Evolutionary conservation across 2,329 filamentous ascomycete genomes (phyloP).

Genomic region (Exophiala phaeomuriformis): DNA sequence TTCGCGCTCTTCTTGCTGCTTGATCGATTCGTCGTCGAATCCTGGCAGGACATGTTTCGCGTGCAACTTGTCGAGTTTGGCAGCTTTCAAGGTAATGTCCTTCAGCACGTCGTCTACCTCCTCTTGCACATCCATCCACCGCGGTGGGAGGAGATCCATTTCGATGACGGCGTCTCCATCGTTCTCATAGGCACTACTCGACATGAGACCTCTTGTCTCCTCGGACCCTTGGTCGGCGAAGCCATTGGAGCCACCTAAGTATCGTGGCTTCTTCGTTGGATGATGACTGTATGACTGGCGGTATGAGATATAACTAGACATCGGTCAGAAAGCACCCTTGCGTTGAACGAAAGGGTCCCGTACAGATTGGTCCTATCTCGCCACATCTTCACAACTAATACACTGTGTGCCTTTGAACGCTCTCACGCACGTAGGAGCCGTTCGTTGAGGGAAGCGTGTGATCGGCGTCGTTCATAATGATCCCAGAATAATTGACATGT

Average conservation of each 20-base stretch:
- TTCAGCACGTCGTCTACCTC: slow-evolving; percentile 78
- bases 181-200: slow-evolving; percentile 66
- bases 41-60: slow-evolving; percentile 95
- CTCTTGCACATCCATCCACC: slow-evolving; percentile 93
- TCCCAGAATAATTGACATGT: not conserved
- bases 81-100: slow-evolving; percentile 73
- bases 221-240: slow-evolving; percentile 57
- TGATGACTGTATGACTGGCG: slow-evolving; percentile 97
- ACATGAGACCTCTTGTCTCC: slow-evolving; percentile 76
- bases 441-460: not conserved
- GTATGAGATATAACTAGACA: slow-evolving; percentile 86
- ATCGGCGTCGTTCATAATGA: slow-evolving; percentile 14
- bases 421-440: slow-evolving; percentile 10
- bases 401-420: slow-evolving; percentile 4
- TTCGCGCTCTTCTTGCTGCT: slow-evolving; percentile 75
- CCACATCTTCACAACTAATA: slow-evolving; percentile 68
- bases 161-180: slow-evolving; percentile 94
- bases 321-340: slow-evolving; percentile 29
- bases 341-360: slow-evolving; percentile 10
- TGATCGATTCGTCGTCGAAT: slow-evolving; percentile 90
- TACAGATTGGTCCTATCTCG: slow-evolving; percentile 98
- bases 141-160: slow-evolving; percentile 91
- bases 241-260: slow-evolving; percentile 52
- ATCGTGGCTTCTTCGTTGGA: slow-evolving; percentile 74
- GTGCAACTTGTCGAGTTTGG: slow-evolving; percentile 82